phyloP scores from a whole-genome alignment of 2,329 filamentous ascomycete genomes.

The Hypoxylon sp. region DNA sequence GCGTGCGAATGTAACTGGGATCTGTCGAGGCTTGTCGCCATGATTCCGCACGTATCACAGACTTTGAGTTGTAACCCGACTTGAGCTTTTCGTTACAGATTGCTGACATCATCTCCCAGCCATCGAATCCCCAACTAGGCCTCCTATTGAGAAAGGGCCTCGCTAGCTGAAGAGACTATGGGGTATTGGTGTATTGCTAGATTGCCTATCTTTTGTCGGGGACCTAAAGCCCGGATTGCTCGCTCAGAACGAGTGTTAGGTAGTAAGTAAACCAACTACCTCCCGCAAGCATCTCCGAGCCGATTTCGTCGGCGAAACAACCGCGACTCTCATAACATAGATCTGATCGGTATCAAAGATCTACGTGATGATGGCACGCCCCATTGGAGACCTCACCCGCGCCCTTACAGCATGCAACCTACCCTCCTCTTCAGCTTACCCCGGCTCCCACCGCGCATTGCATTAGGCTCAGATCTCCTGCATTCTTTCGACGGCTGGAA shows the following conservation, averaged over 20 bases:
- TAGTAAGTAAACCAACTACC: constrained; percentile 10
- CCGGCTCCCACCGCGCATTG: constrained; percentile 43
- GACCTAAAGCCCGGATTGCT: constrained; percentile 4
- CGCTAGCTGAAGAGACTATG: constrained; percentile 23
- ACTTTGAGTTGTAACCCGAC: constrained; percentile 36
- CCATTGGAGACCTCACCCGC: constrained; percentile 42
- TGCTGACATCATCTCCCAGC: constrained; percentile 42
- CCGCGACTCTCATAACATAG: constrained; percentile 20
- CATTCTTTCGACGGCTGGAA: constrained; percentile 32
- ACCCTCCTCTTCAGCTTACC: constrained; percentile 44
- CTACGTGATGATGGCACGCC: constrained; percentile 30
- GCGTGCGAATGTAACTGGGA: constrained; percentile 23
- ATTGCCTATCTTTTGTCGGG: constrained; percentile 1
- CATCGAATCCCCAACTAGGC: constrained; percentile 29
- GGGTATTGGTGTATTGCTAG: constrained; percentile 6
- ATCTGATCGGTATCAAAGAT: constrained; percentile 36
- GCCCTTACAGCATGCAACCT: constrained; percentile 41
- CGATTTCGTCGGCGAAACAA: constrained; percentile 16
- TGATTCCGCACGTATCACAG: constrained; percentile 29
- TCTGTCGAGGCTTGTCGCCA: constrained; percentile 23
- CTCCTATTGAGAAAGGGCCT: constrained; percentile 29
- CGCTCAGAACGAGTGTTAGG: constrained; percentile 1
- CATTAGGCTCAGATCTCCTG: constrained; percentile 45
- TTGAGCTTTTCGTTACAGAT: constrained; percentile 21
- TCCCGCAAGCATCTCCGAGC: constrained; percentile 12